phyloP scores from a whole-genome alignment of 1,284 basidiomycete genomes.

The Agroathelia rolfsii region DNA sequence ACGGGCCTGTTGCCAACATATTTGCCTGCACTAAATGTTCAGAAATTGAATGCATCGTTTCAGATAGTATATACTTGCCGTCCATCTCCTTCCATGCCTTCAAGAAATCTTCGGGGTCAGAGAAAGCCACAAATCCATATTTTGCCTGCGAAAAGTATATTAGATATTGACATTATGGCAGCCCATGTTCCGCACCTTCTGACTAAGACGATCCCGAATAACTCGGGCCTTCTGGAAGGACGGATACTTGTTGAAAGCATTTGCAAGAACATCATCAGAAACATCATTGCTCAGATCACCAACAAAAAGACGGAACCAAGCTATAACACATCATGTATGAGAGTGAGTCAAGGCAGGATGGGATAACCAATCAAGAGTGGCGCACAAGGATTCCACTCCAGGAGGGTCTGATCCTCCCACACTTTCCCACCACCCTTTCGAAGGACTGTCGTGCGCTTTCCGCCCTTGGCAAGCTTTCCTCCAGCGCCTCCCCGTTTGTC shows the following conservation, averaged over 20 bases:
- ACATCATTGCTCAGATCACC: conserved; percentile 98
- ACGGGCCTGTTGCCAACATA: conserved; percentile 95
- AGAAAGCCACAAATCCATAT: conserved; percentile 96
- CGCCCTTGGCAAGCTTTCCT: conserved; percentile 79
- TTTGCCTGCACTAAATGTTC: too few relatives aligned
- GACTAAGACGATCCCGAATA: conserved; percentile 83
- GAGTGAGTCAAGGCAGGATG: conserved; percentile 5
- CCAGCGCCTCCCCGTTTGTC: conserved; percentile 78
- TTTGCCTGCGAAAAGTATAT: conserved; percentile 56
- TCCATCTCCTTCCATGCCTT: conserved; percentile 99
- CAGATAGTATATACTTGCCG: conserved; percentile 41
- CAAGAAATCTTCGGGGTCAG: conserved; percentile 96
- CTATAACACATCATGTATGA: conserved; percentile 30
- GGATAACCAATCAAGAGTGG: conserved; percentile 12
- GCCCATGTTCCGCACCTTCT: conserved; percentile 50
- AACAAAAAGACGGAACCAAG: conserved; percentile 97
- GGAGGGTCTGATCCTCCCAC: conserved; percentile 95
- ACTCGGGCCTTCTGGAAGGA: conserved; percentile 94
- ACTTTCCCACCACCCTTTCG: conserved; percentile 91
- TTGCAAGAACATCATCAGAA: conserved; percentile 85
- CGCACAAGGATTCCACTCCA: conserved; percentile 97
- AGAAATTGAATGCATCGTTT: conserved; percentile 8
- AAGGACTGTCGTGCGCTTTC: conserved; percentile 89
- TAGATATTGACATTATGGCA: background rate
- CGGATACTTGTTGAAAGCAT: conserved; percentile 87